A percentile compares a stretch with the other conserved stretches of the same genome.
Conservation (phyloP, 805 yeast species). For the Saturnispora diversa region DNA sequence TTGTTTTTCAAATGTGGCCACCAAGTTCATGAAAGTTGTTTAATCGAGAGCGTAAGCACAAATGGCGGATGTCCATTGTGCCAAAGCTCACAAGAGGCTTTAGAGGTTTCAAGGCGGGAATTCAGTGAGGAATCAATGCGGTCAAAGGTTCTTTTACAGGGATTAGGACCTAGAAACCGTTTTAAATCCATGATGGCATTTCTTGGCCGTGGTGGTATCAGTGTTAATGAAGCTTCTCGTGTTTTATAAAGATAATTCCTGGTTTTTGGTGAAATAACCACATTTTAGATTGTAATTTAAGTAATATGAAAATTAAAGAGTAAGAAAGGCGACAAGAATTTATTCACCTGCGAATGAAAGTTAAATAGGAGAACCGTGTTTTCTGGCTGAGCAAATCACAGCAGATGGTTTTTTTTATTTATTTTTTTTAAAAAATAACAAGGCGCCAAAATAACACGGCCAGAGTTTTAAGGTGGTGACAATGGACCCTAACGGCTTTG, state of each 20-base stretch:
- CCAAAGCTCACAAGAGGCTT: constrained; percentile 58
- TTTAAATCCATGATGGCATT: constrained; percentile 73
- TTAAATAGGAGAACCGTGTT: too few species aligned
- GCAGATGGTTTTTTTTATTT: too few species aligned
- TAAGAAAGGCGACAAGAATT: too few species aligned
- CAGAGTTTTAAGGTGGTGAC: too few species aligned
- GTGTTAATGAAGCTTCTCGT: not conserved
- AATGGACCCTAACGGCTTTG: constrained; percentile 10
- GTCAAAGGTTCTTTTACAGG: constrained; percentile 51
- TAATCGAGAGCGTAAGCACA: constrained; percentile 10
- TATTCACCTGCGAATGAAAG: too few species aligned
- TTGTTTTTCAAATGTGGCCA: constrained; percentile 83
- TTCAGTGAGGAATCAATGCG: constrained; percentile 59
- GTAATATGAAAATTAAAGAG: too few species aligned
- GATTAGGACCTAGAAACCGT: constrained; percentile 52
- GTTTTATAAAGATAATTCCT: not conserved
- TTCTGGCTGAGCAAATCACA: too few species aligned
- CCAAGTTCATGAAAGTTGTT: constrained; percentile 76
- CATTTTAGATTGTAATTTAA: too few species aligned
- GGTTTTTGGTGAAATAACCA: too few species aligned
- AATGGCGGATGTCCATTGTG: constrained; percentile 63
- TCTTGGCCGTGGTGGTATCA: constrained; percentile 77
- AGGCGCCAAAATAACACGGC: constrained; percentile 9
- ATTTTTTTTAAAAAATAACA: constrained; percentile 1
- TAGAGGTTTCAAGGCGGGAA: constrained; percentile 47